A percentile compares a stretch with the other conserved stretches of the same genome.
phyloP scores from a whole-genome alignment of 2,329 filamentous ascomycete species.

The Trichoderma koningii region DNA sequence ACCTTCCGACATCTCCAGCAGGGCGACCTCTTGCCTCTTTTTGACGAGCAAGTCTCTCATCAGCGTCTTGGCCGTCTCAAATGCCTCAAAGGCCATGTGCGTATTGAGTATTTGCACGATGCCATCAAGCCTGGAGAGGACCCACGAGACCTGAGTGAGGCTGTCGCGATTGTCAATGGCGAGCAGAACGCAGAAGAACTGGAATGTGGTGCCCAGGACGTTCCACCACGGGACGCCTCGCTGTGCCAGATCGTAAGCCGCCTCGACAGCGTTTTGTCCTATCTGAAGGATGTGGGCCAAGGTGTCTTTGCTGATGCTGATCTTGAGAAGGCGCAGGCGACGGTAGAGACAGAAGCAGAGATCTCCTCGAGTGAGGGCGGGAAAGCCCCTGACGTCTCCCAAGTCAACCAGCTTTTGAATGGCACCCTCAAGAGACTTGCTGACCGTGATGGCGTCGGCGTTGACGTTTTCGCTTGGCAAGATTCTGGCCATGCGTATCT shows the following conservation, averaged over 20 bases:
- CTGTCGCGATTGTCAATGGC: conserved; percentile 21
- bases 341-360: conserved; percentile 28
- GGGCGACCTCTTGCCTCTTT: conserved; percentile 17
- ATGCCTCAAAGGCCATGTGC: conserved; percentile 29
- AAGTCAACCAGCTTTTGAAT: conserved; percentile 11
- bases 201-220: conserved; percentile 28
- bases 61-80: conserved; percentile 22
- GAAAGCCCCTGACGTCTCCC: conserved; percentile 12
- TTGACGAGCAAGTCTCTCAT: conserved; percentile 3
- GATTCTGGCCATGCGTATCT: conserved; percentile 7
- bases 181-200: conserved; percentile 26
- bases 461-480: not conserved
- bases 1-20: conserved; percentile 9
- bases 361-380: conserved; percentile 26
- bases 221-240: conserved; percentile 28
- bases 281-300: conserved; percentile 4
- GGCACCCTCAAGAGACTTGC: conserved; percentile 18
- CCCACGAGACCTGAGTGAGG: conserved; percentile 25
- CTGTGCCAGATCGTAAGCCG: conserved; percentile 16
- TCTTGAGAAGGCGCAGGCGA: conserved; percentile 17
- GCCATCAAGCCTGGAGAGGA: conserved; percentile 19
- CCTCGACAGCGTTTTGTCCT: not conserved
- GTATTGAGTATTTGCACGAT: conserved; percentile 24
- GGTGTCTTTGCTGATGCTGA: conserved; percentile 12
- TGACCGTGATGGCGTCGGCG: conserved; percentile 8